Conservation (phyloP, 1,284 basidiomycete species). For the Naganishia cerealis region DNA sequence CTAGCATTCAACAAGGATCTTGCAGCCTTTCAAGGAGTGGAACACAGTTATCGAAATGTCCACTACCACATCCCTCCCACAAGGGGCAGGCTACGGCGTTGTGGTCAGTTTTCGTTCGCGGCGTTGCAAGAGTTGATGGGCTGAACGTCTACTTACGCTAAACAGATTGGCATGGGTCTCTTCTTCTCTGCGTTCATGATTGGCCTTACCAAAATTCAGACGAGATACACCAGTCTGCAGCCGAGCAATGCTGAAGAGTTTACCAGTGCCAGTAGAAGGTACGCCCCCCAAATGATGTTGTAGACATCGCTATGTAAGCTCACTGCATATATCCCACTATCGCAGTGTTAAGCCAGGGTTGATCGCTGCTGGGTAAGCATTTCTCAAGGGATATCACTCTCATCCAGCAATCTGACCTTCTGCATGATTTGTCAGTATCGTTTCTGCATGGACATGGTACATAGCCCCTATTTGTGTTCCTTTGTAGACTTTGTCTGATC, state of each 20-base stretch:
- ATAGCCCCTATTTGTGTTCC: constrained; percentile 53
- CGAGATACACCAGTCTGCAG: constrained; percentile 47
- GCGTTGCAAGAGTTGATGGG: constrained; percentile 14
- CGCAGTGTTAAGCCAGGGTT: constrained; percentile 81
- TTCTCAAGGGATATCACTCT: not conserved
- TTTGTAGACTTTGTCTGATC: constrained; percentile 33
- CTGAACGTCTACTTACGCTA: constrained; percentile 18
- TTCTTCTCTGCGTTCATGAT: constrained; percentile 78
- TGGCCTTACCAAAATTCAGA: constrained; percentile 47
- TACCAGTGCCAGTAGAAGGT: constrained; percentile 63
- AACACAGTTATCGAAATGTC: constrained; percentile 4
- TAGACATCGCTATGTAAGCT: not conserved
- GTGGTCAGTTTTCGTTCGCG: constrained; percentile 58
- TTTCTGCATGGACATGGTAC: constrained; percentile 61
- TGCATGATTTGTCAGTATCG: constrained; percentile 27
- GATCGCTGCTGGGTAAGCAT: constrained; percentile 77
- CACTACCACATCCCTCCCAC: constrained; percentile 45
- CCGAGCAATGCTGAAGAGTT: constrained; percentile 66
- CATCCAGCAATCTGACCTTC: constrained; percentile 61
- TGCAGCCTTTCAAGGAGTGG: not conserved
- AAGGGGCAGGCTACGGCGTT: constrained; percentile 76
- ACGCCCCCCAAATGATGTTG: not conserved
- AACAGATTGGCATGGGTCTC: constrained; percentile 66
- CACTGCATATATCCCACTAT: not conserved
- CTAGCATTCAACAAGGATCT: not conserved